phyloP scores from a whole-genome alignment of 2,329 filamentous ascomycete genomes.

The Colletotrichum truncatum region DNA sequence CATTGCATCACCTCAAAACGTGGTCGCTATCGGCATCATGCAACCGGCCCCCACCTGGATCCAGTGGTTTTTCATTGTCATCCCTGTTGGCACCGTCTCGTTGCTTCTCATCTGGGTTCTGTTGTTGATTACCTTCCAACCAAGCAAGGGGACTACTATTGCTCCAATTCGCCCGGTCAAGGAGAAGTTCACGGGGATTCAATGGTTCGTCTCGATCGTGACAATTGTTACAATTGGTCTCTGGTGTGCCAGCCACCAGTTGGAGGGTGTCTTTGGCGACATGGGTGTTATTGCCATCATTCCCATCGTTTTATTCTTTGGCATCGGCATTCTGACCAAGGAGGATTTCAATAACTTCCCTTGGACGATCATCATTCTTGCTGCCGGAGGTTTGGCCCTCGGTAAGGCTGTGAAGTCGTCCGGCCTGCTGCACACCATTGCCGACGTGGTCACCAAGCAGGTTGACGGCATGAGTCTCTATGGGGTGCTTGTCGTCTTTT shows the following conservation, averaged over 20 bases:
- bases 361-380: conserved; percentile 99
- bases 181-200: conserved; percentile 86
- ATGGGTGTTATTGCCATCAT: conserved; percentile 99
- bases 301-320: conserved; percentile 95
- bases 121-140: conserved; percentile 85
- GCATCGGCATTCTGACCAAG: conserved; percentile 94
- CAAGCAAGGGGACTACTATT: conserved; percentile 85
- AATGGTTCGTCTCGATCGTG: conserved; percentile 90
- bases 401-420: conserved; percentile 96
- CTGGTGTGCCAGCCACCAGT: conserved; percentile 92
- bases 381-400: conserved; percentile 89
- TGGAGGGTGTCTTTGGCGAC: conserved; percentile 89
- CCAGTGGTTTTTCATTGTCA: conserved; percentile 94
- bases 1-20: conserved; percentile 96
- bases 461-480: conserved; percentile 87
- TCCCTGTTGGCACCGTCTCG: conserved; percentile 91
- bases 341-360: conserved; percentile 99
- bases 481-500: conserved; percentile 86
- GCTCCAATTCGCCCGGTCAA: conserved; percentile 90
- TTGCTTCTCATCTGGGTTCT: conserved; percentile 90
- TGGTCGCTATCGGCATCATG: conserved; percentile 97
- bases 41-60: conserved; percentile 90
- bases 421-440: conserved; percentile 89
- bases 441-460: conserved; percentile 74
- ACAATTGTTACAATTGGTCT: conserved; percentile 86